Percentiles rank a stretch among this genome's conserved stretches.
Evolutionary conservation across 495 filamentous ascomycete species (phyloP).

Genomic region (Tuber borchii): DNA sequence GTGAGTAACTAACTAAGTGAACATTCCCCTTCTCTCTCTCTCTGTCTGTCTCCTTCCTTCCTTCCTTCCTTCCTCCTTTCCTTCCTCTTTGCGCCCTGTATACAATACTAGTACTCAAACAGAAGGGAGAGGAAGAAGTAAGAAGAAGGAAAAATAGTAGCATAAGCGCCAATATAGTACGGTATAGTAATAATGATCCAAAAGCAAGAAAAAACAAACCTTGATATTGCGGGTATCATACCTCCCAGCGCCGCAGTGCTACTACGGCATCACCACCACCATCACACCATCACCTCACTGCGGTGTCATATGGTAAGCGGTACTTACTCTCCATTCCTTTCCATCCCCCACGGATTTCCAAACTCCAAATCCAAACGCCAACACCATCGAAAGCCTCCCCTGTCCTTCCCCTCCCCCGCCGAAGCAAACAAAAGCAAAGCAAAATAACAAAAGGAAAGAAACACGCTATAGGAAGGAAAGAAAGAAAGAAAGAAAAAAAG

Average conservation of each 20-base stretch:
- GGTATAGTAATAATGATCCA: not conserved
- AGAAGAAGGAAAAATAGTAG: not conserved
- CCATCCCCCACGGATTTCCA: not conserved
- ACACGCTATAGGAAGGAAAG: not conserved
- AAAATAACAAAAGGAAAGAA: not conserved
- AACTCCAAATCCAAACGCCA: conserved; percentile 2
- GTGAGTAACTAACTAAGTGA: not conserved
- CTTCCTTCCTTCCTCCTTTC: not conserved
- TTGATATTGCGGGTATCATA: not conserved
- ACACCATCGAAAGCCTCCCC: not conserved
- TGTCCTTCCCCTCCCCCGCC: not conserved
- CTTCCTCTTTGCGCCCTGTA: not conserved
- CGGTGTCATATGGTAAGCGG: not conserved
- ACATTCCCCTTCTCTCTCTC: too few species aligned
- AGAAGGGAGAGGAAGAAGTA: not conserved
- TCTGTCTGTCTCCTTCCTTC: too few species aligned
- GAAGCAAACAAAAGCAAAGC: not conserved
- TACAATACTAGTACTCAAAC: not conserved
- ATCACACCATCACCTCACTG: not conserved
- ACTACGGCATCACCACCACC: not conserved
- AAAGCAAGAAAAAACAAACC: not conserved
- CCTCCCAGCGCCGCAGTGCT: not conserved
- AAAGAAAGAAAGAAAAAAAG: not conserved
- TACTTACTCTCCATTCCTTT: not conserved
- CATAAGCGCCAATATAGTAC: not conserved